Conservation (phyloP, 495 filamentous ascomycete species). For the Penicillium herquei region DNA sequence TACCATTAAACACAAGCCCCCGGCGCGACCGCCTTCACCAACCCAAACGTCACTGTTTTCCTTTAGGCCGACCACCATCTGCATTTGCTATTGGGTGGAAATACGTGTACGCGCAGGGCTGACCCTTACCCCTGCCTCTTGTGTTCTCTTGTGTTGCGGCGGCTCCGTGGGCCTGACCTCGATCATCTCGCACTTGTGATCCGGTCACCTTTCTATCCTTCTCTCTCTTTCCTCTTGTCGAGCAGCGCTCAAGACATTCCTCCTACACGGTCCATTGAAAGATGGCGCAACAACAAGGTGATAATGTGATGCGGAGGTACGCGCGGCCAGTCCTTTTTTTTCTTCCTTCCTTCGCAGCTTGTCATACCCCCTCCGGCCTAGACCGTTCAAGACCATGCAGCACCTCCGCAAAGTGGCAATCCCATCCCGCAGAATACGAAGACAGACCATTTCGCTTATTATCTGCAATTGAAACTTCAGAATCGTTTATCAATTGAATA, state of each 20-base stretch:
- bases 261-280: slow-evolving; percentile 14
- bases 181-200: slow-evolving; percentile 6
- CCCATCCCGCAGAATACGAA: not conserved
- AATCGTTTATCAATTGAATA: not conserved
- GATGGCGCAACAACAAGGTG: slow-evolving; percentile 61
- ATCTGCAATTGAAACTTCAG: not conserved
- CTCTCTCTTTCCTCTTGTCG: slow-evolving; percentile 4
- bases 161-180: slow-evolving; percentile 10
- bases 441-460: not conserved
- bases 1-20: slow-evolving; percentile 13
- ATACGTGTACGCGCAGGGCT: slow-evolving; percentile 15
- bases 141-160: slow-evolving; percentile 13
- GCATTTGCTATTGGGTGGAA: slow-evolving; percentile 17
- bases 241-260: slow-evolving; percentile 7
- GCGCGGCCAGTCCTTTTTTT: slow-evolving; percentile 20
- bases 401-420: slow-evolving; percentile 2
- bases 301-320: slow-evolving; percentile 75
- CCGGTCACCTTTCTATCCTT: slow-evolving; percentile 6
- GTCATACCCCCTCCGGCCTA: slow-evolving; percentile 12
- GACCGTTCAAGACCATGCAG: slow-evolving; percentile 4
- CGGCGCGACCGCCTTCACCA: slow-evolving; percentile 17
- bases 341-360: slow-evolving; percentile 1
- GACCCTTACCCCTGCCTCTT: slow-evolving; percentile 12
- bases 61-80: slow-evolving; percentile 15
- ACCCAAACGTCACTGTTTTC: slow-evolving; percentile 20